Evolutionary conservation across 129 eudicot genomes (phyloP).

Genomic region (Saposhnikovia divaricata): DNA sequence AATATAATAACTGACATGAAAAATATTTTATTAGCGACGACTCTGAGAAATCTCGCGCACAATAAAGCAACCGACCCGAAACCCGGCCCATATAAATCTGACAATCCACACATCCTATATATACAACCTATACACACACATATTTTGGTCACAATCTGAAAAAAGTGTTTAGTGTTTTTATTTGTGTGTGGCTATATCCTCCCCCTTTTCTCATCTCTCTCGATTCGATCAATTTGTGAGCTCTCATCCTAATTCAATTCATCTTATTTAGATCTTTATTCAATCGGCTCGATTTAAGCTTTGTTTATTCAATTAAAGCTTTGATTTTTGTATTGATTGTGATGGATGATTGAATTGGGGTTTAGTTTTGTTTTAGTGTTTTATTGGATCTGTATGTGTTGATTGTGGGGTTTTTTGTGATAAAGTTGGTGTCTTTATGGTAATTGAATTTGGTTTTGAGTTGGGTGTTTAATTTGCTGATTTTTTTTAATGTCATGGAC

Average conservation of each 20-base stretch:
- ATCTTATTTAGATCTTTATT: background rate
- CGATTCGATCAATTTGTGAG: background rate
- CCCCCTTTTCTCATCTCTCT: background rate
- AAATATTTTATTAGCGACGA: conserved; percentile 8
- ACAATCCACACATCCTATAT: background rate
- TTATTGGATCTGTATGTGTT: conserved; percentile 14
- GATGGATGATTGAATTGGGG: background rate
- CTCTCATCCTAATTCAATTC: background rate
- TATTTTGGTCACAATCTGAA: background rate
- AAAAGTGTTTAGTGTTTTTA: conserved; percentile 3
- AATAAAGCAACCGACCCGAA: conserved; percentile 1
- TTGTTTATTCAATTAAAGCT: background rate
- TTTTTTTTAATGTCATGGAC: background rate
- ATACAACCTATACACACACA: background rate
- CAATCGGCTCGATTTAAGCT: background rate
- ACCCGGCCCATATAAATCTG: background rate
- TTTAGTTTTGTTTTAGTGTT: conserved; percentile 1
- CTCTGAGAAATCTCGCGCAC: background rate
- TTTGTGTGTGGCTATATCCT: conserved; percentile 6
- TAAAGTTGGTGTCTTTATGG: background rate
- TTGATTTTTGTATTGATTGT: background rate
- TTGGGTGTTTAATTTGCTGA: background rate
- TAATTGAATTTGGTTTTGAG: background rate
- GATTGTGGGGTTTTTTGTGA: conserved; percentile 4
- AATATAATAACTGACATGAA: background rate